Evolutionary conservation across 73 alveolate genomes (phyloP).

Genomic region (Paramecium sonneborni): DNA sequence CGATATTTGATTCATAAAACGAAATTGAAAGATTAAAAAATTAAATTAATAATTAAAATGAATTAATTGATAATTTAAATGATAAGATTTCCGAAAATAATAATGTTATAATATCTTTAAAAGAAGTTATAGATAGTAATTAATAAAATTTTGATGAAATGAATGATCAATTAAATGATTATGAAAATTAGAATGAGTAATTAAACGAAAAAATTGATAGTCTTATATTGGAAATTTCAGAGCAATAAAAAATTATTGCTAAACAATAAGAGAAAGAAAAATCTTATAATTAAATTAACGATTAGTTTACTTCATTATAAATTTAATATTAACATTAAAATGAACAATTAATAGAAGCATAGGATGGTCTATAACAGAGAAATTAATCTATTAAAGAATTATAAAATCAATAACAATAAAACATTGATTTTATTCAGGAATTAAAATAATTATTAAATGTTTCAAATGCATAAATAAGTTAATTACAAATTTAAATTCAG

Average conservation of each 20-base stretch:
- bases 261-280: neutral
- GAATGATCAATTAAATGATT: neutral
- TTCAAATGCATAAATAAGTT: neutral
- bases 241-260: neutral
- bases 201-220: neutral
- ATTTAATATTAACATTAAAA: neutral
- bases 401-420: neutral
- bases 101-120: neutral
- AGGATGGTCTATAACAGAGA: neutral
- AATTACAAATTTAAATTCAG: neutral
- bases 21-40: neutral
- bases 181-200: neutral
- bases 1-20: too few relatives aligned
- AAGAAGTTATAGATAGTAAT: neutral
- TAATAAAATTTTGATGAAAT: neutral
- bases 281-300: neutral
- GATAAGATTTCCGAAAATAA: neutral
- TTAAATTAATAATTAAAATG: neutral
- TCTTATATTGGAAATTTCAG: neutral
- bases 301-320: neutral
- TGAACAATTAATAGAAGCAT: neutral
- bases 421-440: neutral
- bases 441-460: neutral
- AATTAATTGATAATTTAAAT: neutral
- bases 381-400: neutral